Percentiles rank a stretch among this genome's conserved stretches.
phyloP scores from a whole-genome alignment of 2,329 filamentous ascomycete genomes.

The Tolypocladium endophyticum region DNA sequence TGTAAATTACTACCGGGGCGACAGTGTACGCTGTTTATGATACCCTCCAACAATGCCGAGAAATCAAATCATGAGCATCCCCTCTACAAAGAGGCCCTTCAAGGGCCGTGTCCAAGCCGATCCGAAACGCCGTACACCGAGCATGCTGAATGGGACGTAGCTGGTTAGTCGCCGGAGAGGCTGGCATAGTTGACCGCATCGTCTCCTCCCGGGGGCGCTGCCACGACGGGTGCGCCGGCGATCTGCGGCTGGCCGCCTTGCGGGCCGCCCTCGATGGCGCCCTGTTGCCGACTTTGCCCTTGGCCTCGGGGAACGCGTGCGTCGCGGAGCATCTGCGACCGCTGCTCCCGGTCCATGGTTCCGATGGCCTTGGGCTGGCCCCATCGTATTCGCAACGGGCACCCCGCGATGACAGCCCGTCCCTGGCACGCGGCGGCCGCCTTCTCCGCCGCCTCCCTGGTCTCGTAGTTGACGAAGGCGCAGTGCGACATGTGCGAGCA shows the following conservation, averaged over 20 bases:
- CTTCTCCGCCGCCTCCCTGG: constrained; percentile 71
- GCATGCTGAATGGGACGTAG: constrained; percentile 6
- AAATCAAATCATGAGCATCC: no score
- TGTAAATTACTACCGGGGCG: constrained; percentile 4
- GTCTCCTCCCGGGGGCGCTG: constrained; percentile 67
- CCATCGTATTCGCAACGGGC: constrained; percentile 84
- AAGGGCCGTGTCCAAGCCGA: constrained; percentile 1
- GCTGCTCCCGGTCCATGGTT: constrained; percentile 78
- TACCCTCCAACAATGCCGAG: constrained; percentile 5
- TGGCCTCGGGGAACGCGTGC: constrained; percentile 34
- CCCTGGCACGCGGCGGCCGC: constrained; percentile 81
- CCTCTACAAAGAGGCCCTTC: background rate
- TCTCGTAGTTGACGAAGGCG: constrained; percentile 91
- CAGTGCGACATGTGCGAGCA: constrained; percentile 97
- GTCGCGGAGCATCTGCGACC: constrained; percentile 70
- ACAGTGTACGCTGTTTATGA: constrained; percentile 8
- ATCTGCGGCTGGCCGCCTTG: constrained; percentile 20
- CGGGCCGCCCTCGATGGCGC: constrained; percentile 23
- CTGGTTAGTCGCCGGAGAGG: constrained; percentile 61
- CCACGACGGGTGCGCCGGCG: constrained; percentile 33
- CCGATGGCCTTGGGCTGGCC: constrained; percentile 86
- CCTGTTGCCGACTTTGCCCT: constrained; percentile 10
- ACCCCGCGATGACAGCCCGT: constrained; percentile 80
- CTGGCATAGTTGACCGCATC: constrained; percentile 74
- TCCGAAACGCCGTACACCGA: constrained; percentile 19